Conservation (phyloP, 768 basidiomycete genomes). For the Exsudoporus frostii region DNA sequence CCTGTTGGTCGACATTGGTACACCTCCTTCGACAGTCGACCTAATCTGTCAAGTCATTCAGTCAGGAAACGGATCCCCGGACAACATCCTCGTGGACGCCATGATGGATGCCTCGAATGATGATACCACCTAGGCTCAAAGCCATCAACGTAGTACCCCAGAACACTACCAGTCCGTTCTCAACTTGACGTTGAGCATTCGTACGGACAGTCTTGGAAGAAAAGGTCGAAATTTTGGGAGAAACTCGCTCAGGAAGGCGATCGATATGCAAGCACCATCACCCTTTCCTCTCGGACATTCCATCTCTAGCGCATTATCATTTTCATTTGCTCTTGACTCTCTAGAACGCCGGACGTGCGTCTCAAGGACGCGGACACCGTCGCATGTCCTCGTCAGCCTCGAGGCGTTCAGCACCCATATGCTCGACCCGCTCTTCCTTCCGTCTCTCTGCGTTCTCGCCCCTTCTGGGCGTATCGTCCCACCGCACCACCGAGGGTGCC, state of each 20-base stretch:
- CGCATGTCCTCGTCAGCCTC: constrained; percentile 24
- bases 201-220: constrained; percentile 42
- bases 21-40: constrained; percentile 23
- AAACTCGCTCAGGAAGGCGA: constrained; percentile 37
- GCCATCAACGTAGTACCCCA: constrained; percentile 37
- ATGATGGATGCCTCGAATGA: constrained; percentile 41
- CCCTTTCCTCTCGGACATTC: constrained; percentile 32
- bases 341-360: constrained; percentile 22
- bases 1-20: constrained; percentile 27
- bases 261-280: constrained; percentile 16
- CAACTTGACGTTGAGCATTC: constrained; percentile 41
- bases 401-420: constrained; percentile 11
- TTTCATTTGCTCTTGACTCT: not conserved
- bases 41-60: constrained; percentile 19
- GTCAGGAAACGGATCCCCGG: constrained; percentile 32
- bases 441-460: constrained; percentile 24
- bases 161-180: constrained; percentile 47
- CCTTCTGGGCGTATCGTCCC: not conserved
- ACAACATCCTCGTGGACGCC: constrained; percentile 42
- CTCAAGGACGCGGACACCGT: constrained; percentile 19
- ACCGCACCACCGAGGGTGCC: not conserved
- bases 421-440: constrained; percentile 16
- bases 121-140: constrained; percentile 37
- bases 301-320: constrained; percentile 8
- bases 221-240: constrained; percentile 47